Conservation (phyloP, 805 yeast species). For the Lachancea waltii region DNA sequence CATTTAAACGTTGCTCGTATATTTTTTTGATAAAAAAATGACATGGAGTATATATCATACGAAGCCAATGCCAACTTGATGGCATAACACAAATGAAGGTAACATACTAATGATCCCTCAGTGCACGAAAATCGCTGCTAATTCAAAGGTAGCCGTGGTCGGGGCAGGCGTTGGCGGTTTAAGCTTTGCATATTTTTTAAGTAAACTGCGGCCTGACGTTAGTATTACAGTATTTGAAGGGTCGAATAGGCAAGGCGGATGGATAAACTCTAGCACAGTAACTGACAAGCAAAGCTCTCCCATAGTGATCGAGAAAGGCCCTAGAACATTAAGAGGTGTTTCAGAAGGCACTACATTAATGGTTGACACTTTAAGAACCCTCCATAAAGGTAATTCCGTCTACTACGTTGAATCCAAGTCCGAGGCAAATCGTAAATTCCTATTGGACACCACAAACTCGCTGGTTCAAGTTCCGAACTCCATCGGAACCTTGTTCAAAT, state of each 20-base stretch:
- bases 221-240: slow-evolving; percentile 57
- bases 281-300: slow-evolving; percentile 26
- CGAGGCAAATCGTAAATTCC: slow-evolving; percentile 64
- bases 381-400: slow-evolving; percentile 45
- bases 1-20: neutral
- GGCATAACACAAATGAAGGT: neutral
- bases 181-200: slow-evolving; percentile 61
- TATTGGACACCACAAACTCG: slow-evolving; percentile 42
- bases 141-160: slow-evolving; percentile 55
- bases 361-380: slow-evolving; percentile 46
- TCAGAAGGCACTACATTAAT: slow-evolving; percentile 71
- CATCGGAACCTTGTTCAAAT: slow-evolving; percentile 31
- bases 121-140: slow-evolving; percentile 20
- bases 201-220: slow-evolving; percentile 71
- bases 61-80: neutral
- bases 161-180: slow-evolving; percentile 92
- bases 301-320: slow-evolving; percentile 65
- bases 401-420: slow-evolving; percentile 53
- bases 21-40: neutral
- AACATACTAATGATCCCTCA: slow-evolving; percentile 14
- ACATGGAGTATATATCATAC: neutral
- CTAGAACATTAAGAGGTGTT: slow-evolving; percentile 80
- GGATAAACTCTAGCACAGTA: slow-evolving; percentile 52
- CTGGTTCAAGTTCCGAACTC: slow-evolving; percentile 52
- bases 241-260: slow-evolving; percentile 62